phyloP scores from a whole-genome alignment of 2,329 filamentous ascomycete genomes.

The Stagonosporopsis rhizophila region DNA sequence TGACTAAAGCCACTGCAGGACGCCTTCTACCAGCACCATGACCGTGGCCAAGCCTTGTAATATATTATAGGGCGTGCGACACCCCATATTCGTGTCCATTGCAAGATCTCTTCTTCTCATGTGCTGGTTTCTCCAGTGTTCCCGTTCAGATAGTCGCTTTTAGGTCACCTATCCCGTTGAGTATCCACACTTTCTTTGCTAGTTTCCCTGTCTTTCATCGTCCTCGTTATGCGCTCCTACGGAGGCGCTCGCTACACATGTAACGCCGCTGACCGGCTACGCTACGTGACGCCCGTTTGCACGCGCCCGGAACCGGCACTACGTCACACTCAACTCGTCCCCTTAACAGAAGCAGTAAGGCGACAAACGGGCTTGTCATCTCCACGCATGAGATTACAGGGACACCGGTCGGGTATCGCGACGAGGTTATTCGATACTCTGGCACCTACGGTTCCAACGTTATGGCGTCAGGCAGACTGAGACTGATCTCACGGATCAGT shows the following conservation, averaged over 20 bases:
- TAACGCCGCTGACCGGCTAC: neutral
- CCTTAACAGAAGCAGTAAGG: neutral
- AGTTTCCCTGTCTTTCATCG: neutral
- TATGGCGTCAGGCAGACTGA: neutral
- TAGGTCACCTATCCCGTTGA: neutral
- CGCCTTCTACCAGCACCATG: too few relatives aligned
- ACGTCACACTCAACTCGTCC: constrained; percentile 9
- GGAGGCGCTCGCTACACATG: neutral
- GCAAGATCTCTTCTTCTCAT: too few relatives aligned
- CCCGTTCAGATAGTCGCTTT: neutral
- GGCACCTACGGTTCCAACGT: neutral
- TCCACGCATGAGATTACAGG: neutral
- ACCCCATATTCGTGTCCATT: too few relatives aligned
- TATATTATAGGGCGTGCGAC: too few relatives aligned
- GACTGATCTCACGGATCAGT: neutral
- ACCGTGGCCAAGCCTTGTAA: too few relatives aligned
- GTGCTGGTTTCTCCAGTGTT: too few relatives aligned
- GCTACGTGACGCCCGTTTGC: constrained; percentile 1
- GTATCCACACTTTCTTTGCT: neutral
- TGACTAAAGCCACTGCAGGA: too few relatives aligned
- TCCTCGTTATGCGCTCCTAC: neutral
- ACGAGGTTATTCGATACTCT: neutral
- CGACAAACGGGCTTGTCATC: constrained; percentile 2
- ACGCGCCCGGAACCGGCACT: constrained; percentile 8
- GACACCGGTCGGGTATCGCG: constrained; percentile 4